Conservation (phyloP, 371 early-diverging fungal genomes). For the Mortierella sp. region DNA sequence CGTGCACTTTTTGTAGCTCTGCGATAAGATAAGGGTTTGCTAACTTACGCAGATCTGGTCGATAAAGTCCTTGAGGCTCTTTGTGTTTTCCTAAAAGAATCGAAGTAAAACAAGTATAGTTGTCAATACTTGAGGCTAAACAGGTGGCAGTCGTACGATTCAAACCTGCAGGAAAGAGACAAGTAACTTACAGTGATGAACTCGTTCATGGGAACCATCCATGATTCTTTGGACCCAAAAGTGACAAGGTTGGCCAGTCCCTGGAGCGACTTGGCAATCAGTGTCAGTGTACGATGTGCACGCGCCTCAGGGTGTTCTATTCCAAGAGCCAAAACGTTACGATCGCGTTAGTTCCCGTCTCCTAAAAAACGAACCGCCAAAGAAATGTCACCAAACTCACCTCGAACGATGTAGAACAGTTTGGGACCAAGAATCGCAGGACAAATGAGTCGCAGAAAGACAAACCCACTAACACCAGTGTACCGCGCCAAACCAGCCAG, state of each 20-base stretch:
- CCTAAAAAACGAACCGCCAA: neutral
- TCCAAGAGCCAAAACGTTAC: neutral
- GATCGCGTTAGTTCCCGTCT: neutral
- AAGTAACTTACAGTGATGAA: conserved; percentile 61
- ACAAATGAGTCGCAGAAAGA: conserved; percentile 87
- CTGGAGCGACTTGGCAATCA: conserved; percentile 87
- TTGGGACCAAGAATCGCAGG: conserved; percentile 90
- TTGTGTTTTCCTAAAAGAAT: conserved; percentile 60
- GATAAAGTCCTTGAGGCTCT: conserved; percentile 63
- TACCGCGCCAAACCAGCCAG: conserved; percentile 38
- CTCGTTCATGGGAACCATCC: conserved; percentile 80
- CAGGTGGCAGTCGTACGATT: neutral
- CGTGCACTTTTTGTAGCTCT: neutral
- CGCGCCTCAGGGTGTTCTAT: conserved; percentile 75
- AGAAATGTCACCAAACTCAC: conserved; percentile 37
- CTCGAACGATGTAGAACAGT: conserved; percentile 78
- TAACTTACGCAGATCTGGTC: conserved; percentile 61
- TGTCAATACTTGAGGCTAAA: neutral
- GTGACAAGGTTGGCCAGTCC: conserved; percentile 82
- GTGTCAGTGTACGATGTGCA: conserved; percentile 77
- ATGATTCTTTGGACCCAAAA: conserved; percentile 83
- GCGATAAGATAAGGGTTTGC: neutral
- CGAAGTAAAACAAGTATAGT: neutral
- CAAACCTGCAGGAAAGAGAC: neutral
- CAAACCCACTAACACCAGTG: conserved; percentile 74